A percentile compares a stretch with the other conserved stretches of the same genome.
phyloP scores from a whole-genome alignment of 1,139 yeast genomes.

The Trichomonascaceae sp. region DNA sequence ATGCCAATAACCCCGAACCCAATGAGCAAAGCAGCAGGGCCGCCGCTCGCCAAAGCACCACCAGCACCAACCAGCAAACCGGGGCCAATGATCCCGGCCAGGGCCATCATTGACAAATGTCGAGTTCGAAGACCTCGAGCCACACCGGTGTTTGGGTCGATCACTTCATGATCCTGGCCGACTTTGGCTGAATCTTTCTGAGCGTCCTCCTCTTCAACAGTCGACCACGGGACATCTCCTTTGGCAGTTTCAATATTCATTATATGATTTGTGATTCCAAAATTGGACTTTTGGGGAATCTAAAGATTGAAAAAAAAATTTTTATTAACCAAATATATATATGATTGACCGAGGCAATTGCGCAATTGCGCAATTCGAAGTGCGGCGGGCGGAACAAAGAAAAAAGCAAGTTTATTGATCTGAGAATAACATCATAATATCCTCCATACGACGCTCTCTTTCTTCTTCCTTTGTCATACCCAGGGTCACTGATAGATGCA shows the following conservation, averaged over 20 bases:
- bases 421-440: constrained; percentile 70
- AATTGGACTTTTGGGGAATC: background rate
- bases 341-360: background rate
- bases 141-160: constrained; percentile 37
- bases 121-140: constrained; percentile 46
- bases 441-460: constrained; percentile 69
- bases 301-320: background rate
- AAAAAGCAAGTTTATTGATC: constrained; percentile 10
- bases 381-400: background rate
- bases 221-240: background rate
- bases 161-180: constrained; percentile 3
- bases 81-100: constrained; percentile 65
- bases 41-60: constrained; percentile 52
- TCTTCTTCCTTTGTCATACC: constrained; percentile 74
- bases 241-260: background rate
- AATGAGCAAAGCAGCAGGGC: constrained; percentile 56
- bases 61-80: constrained; percentile 65
- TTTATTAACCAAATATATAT: background rate
- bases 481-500: constrained; percentile 78
- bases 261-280: background rate
- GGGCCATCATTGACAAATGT: constrained; percentile 53
- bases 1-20: constrained; percentile 55
- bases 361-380: background rate
- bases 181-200: background rate
- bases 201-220: background rate